These are phyloP conservation scores for Cylindrotheca fusiformis DNA, from an alignment of 108 stramenopile species.

Conservation along the genomic window DNA sequence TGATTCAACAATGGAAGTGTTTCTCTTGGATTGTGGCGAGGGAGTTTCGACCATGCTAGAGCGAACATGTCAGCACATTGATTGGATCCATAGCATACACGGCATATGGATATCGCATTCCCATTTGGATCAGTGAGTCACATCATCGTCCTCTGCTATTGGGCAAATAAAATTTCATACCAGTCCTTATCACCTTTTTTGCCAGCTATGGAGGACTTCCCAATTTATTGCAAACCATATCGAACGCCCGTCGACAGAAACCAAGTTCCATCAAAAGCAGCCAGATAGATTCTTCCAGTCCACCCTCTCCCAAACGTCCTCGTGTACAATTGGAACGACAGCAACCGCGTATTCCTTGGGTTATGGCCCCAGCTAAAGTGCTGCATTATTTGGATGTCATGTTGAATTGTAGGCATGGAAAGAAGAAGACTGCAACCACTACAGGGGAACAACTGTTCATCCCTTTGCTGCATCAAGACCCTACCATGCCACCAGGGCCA, in stretches of 20 bases:
- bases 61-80: constrained; percentile 22
- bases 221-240: constrained; percentile 24
- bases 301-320: background rate
- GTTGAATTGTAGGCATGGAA: constrained; percentile 20
- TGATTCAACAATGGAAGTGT: constrained; percentile 8
- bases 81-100: constrained; percentile 31
- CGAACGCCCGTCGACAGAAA: background rate
- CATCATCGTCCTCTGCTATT: too few species aligned
- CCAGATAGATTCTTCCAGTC: constrained; percentile 2
- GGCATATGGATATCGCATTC: constrained; percentile 87
- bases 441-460: constrained; percentile 9
- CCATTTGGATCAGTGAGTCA: constrained; percentile 63
- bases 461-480: constrained; percentile 19
- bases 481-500: constrained; percentile 32
- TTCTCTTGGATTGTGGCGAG: constrained; percentile 76
- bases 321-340: background rate
- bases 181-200: too few species aligned
- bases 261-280: constrained; percentile 33
- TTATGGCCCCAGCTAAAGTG: constrained; percentile 25
- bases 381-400: constrained; percentile 37
- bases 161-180: too few species aligned
- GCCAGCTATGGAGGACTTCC: constrained; percentile 59
- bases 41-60: constrained; percentile 58
- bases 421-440: background rate
- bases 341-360: constrained; percentile 12